Evolutionary conservation across 106 monocot genomes (phyloP).

Genomic region (Platanthera guangdongensis): DNA sequence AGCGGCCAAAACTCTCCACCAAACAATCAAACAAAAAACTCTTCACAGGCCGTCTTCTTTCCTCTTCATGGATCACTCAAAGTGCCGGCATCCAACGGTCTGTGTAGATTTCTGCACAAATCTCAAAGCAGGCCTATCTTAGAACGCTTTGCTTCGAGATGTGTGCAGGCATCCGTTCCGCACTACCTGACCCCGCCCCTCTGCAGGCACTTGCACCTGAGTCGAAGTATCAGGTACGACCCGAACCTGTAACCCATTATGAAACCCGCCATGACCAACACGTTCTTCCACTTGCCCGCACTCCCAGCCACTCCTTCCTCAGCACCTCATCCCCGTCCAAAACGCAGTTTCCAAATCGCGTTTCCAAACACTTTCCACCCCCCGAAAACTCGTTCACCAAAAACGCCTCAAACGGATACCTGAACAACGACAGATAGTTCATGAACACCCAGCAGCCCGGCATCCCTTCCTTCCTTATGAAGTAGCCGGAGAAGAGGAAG

Average conservation of each 20-base stretch:
- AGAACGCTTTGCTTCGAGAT: no score
- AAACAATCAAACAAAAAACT: no score
- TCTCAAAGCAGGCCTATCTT: no score
- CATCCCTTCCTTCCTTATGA: slow-evolving; percentile 71
- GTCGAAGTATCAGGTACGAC: slow-evolving; percentile 56
- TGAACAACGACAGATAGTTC: slow-evolving; percentile 87
- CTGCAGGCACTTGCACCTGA: slow-evolving; percentile 45
- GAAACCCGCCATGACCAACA: slow-evolving; percentile 63
- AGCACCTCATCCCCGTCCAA: slow-evolving; percentile 52
- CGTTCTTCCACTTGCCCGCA: slow-evolving; percentile 64
- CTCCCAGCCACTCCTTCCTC: slow-evolving; percentile 56
- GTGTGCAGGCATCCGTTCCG: no score
- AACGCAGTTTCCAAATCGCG: slow-evolving; percentile 39
- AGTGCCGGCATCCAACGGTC: no score
- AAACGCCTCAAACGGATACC: slow-evolving; percentile 84
- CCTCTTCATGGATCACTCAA: no score
- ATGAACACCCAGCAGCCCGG: slow-evolving; percentile 90
- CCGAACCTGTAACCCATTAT: slow-evolving; percentile 57
- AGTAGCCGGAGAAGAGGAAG: slow-evolving; percentile 92
- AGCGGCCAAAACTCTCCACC: no score
- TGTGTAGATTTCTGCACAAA: no score
- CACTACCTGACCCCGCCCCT: slow-evolving; percentile 23
- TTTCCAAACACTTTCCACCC: slow-evolving; percentile 46
- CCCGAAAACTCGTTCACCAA: slow-evolving; percentile 80
- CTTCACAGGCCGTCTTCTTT: no score